A percentile compares a stretch with the other conserved stretches of the same genome.
These are phyloP conservation scores for Cystobasidium ongulense DNA, from an alignment of 768 basidiomycete genomes.

Conservation along the genomic window DNA sequence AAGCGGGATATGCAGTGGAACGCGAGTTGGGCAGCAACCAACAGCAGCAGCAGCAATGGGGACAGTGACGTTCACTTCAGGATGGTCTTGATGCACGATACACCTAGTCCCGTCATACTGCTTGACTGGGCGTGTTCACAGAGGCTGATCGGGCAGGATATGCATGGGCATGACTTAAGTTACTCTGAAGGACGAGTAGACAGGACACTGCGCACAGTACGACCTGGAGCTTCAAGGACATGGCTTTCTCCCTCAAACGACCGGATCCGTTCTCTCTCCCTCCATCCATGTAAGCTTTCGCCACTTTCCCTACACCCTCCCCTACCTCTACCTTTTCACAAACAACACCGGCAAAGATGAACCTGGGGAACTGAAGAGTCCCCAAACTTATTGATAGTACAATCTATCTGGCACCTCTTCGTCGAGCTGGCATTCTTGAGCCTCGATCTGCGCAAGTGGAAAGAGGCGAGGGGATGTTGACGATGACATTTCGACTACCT, in stretches of 20 bases:
- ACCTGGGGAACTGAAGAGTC: slow-evolving; percentile 31
- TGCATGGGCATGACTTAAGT: no score
- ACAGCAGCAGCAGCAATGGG: background rate
- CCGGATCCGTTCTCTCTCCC: background rate
- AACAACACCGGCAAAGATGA: slow-evolving; percentile 27
- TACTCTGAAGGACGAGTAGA: no score
- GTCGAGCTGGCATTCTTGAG: background rate
- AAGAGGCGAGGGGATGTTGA: background rate
- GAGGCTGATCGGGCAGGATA: no score
- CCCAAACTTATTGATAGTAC: slow-evolving; percentile 18
- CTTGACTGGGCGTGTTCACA: no score
- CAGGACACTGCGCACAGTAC: background rate
- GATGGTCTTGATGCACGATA: no score
- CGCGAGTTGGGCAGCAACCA: no score
- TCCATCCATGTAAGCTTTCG: background rate
- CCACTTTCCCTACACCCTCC: background rate
- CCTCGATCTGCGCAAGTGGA: background rate
- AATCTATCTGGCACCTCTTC: slow-evolving; percentile 32
- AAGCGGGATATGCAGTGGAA: background rate
- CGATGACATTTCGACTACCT: slow-evolving; percentile 31
- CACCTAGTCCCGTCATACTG: no score
- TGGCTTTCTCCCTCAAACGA: background rate
- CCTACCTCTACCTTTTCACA: background rate
- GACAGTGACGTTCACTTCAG: no score
- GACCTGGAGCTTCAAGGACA: background rate